phyloP scores from a whole-genome alignment of 23 red algal species.

The Gracilariopsis chorda region DNA sequence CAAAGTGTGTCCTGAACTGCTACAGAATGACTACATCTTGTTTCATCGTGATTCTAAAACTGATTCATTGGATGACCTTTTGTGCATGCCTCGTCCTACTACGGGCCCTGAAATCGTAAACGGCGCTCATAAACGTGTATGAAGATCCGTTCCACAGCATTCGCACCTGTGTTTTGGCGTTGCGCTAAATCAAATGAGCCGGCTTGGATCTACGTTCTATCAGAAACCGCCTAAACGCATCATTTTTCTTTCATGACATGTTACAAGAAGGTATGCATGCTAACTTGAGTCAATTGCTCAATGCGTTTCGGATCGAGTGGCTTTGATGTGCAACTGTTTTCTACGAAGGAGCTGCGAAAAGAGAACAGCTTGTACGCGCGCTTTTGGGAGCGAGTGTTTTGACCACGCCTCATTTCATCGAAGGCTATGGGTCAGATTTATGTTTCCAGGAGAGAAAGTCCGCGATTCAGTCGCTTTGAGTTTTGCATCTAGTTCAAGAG shows the following conservation, averaged over 20 bases:
- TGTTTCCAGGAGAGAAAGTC: too few relatives aligned
- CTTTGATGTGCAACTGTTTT: slow-evolving; percentile 18
- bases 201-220: background rate
- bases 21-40: background rate
- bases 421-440: slow-evolving; percentile 52
- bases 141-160: slow-evolving; percentile 1
- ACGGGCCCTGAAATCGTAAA: slow-evolving; percentile 36
- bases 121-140: slow-evolving; percentile 38
- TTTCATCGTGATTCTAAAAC: slow-evolving; percentile 7
- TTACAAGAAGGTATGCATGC: slow-evolving; percentile 4
- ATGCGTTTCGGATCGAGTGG: background rate
- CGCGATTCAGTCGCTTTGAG: too few relatives aligned
- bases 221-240: slow-evolving; percentile 27
- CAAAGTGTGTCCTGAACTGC: slow-evolving; percentile 19
- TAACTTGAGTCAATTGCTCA: slow-evolving; percentile 1
- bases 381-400: slow-evolving; percentile 35
- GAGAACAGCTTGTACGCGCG: slow-evolving; percentile 32
- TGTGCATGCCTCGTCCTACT: slow-evolving; percentile 36
- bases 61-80: background rate
- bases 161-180: slow-evolving; percentile 26
- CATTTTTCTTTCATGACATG: slow-evolving; percentile 19
- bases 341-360: slow-evolving; percentile 4
- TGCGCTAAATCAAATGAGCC: background rate
- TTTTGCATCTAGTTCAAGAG: too few relatives aligned
- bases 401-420: slow-evolving; percentile 20